Percentiles rank a stretch among this genome's conserved stretches.
These are phyloP conservation scores for Limonomyces culmigenus DNA, from an alignment of 1,284 basidiomycete species.

Conservation along the genomic window DNA sequence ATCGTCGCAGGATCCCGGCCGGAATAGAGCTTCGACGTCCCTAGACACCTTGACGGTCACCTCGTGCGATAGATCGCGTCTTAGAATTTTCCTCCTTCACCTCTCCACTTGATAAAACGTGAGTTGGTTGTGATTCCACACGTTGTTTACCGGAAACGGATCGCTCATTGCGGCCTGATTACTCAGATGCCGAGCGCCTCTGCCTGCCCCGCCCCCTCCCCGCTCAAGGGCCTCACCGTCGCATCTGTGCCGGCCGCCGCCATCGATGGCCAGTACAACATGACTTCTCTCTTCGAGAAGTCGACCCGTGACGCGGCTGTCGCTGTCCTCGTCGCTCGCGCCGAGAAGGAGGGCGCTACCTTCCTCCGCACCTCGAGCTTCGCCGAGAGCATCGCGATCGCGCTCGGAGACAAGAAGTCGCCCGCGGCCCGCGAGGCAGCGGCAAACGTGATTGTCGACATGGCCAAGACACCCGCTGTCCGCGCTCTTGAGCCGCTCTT, in stretches of 20 bases:
- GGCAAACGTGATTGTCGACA: slow-evolving; percentile 50
- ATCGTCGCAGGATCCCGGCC: too few relatives aligned
- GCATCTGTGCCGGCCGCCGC: slow-evolving; percentile 25
- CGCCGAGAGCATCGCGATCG: slow-evolving; percentile 69
- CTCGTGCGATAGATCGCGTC: too few relatives aligned
- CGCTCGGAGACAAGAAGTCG: slow-evolving; percentile 83
- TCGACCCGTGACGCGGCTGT: slow-evolving; percentile 55
- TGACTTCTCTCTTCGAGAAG: slow-evolving; percentile 57
- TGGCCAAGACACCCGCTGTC: slow-evolving; percentile 66
- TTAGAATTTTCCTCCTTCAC: too few relatives aligned
- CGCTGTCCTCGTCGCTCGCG: slow-evolving; percentile 51
- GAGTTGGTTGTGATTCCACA: too few relatives aligned
- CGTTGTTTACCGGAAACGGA: too few relatives aligned
- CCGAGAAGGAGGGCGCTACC: slow-evolving; percentile 76
- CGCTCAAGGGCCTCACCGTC: slow-evolving; percentile 28
- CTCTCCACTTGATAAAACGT: too few relatives aligned
- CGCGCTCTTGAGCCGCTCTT: slow-evolving; percentile 85
- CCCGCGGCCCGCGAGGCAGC: slow-evolving; percentile 77
- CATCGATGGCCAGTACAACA: slow-evolving; percentile 41
- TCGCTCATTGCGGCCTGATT: too few relatives aligned
- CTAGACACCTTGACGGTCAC: too few relatives aligned
- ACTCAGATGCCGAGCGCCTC: slow-evolving; percentile 33
- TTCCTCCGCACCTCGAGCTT: slow-evolving; percentile 69
- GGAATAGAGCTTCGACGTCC: too few relatives aligned
- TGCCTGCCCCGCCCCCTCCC: slow-evolving; percentile 34